phyloP scores from a whole-genome alignment of 2,329 filamentous ascomycete species.

The Diaporthe citri region DNA sequence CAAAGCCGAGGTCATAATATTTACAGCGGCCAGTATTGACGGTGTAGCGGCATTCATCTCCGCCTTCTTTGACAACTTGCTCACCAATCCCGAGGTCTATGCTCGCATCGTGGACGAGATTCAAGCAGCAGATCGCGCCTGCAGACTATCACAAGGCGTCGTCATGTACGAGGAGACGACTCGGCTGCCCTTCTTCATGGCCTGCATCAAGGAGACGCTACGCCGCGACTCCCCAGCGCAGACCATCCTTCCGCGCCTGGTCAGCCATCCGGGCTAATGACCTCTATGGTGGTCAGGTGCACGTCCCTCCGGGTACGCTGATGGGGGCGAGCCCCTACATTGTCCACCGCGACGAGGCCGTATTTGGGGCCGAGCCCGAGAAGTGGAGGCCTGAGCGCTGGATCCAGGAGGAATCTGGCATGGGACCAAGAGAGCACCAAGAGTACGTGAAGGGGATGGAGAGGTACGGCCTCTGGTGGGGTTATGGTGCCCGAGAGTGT shows the following conservation, averaged over 20 bases:
- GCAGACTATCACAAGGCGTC: neutral
- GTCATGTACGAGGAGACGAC: neutral
- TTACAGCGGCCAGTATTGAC: neutral
- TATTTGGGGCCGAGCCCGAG: neutral
- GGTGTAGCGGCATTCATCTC: neutral
- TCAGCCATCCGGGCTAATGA: neutral
- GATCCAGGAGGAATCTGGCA: neutral
- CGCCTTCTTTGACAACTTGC: neutral
- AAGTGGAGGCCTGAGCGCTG: neutral
- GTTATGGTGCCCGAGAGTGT: neutral
- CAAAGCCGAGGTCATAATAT: neutral
- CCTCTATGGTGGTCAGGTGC: neutral
- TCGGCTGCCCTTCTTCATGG: neutral
- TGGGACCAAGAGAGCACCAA: neutral
- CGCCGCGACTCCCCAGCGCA: neutral
- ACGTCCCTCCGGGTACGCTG: neutral
- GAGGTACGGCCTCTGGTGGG: neutral
- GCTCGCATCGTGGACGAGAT: neutral
- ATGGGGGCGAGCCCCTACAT: neutral
- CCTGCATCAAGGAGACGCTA: neutral
- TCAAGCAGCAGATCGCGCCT: neutral
- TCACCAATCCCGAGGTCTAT: neutral
- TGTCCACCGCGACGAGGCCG: neutral
- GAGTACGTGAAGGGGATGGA: neutral
- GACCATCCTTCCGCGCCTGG: neutral